Conservation (phyloP, 192 early-diverging fungal genomes). For the Allomyces macrogynus region DNA sequence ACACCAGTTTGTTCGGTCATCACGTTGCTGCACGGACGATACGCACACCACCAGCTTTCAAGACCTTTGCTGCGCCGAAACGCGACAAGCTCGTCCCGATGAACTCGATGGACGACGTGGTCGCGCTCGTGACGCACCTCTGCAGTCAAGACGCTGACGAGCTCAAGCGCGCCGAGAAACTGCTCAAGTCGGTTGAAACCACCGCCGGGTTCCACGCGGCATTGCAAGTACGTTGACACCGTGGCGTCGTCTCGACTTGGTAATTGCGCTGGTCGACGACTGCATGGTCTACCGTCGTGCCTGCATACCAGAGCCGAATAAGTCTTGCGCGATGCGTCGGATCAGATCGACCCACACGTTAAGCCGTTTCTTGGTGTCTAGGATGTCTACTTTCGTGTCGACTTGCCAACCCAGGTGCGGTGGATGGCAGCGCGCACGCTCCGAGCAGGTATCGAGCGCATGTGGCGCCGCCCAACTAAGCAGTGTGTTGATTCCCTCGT, state of each 20-base stretch:
- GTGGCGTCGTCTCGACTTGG: background rate
- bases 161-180: background rate
- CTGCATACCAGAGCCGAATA: too few relatives aligned
- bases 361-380: too few relatives aligned
- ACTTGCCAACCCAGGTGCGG: background rate
- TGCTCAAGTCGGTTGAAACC: background rate
- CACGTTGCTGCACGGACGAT: too few relatives aligned
- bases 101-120: background rate
- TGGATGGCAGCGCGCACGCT: background rate
- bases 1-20: too few relatives aligned
- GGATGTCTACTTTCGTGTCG: too few relatives aligned
- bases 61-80: too few relatives aligned
- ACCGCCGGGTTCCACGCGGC: background rate
- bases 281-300: too few relatives aligned
- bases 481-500: too few relatives aligned
- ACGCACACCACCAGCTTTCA: too few relatives aligned
- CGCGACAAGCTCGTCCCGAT: too few relatives aligned
- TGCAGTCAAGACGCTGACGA: background rate
- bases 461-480: background rate
- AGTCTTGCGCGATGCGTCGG: too few relatives aligned
- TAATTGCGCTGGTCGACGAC: background rate
- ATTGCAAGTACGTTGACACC: background rate
- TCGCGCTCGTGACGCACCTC: background rate
- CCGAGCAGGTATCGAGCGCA: background rate
- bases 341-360: too few relatives aligned